Percentiles rank a stretch among this genome's conserved stretches.
Conservation (phyloP, 805 yeast species). For the Babjeviella inositovora region DNA sequence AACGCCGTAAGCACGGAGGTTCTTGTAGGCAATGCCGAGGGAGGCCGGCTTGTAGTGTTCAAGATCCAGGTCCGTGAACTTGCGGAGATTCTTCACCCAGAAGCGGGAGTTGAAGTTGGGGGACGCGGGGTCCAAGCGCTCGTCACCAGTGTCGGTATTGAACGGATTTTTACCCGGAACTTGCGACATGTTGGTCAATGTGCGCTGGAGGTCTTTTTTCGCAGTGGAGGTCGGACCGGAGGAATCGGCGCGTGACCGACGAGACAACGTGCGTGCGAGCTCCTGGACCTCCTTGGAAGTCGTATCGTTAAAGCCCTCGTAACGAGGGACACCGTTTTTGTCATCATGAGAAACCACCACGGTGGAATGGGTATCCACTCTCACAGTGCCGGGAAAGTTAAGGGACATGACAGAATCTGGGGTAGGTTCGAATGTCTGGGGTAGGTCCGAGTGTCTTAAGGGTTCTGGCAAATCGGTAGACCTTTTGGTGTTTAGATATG, state of each 20-base stretch:
- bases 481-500: no score
- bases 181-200: conserved; percentile 31
- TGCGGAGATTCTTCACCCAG: conserved; percentile 54
- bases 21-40: conserved; percentile 41
- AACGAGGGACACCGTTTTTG: no score
- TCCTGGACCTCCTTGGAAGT: conserved; percentile 16
- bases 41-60: conserved; percentile 48
- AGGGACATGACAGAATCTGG: no score
- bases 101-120: conserved; percentile 42
- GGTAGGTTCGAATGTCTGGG: no score
- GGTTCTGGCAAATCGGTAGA: no score
- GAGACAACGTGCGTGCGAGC: conserved; percentile 30
- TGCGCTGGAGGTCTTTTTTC: no score
- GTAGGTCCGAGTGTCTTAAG: no score
- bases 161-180: conserved; percentile 31
- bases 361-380: no score
- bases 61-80: conserved; percentile 32
- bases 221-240: no score
- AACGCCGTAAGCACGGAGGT: conserved; percentile 45
- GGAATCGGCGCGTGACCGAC: no score
- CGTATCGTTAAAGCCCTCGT: conserved; percentile 17
- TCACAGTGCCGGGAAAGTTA: no score
- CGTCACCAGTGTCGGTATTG: conserved; percentile 9
- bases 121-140: conserved; percentile 40
- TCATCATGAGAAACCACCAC: no score